Base-by-base conservation (phyloP, 208 protist genomes). In the Plasmodiophora brassicae region DNA sequence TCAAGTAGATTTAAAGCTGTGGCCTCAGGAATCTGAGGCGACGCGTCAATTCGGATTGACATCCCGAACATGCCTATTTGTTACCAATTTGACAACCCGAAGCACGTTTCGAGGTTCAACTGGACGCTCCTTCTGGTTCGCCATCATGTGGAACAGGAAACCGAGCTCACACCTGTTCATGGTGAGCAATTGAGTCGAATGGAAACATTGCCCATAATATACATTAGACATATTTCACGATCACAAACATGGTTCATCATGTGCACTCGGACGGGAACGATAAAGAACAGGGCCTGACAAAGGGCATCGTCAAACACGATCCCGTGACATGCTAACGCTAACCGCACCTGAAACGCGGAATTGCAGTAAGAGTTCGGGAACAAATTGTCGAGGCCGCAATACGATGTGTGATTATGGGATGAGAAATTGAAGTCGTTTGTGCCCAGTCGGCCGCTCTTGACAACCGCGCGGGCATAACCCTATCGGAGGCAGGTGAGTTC, bases 151-250 rank as follows among this genome's bases (percentile, higher is more conserved):
- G 41, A 86, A 86, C 22, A 86, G 41, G n/a, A 86, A 86, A 32
- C 83, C 83, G 1, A 86, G 41, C n/a, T 86, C 83, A 45, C 83
- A 86, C n/a, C n/a, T n/a, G n/a, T n/a, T n/a, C n/a, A n/a, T n/a
- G n/a, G n/a, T n/a, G n/a, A n/a, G n/a, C n/a, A n/a, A n/a, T n/a
- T n/a, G n/a, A n/a, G n/a, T n/a, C n/a, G n/a, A n/a, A n/a, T n/a
- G n/a, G n/a, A n/a, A n/a, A n/a, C n/a, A n/a, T n/a, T n/a, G n/a
- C n/a, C n/a, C n/a, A n/a, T n/a, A n/a, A n/a, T n/a, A n/a, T n/a
- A n/a, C 38, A 53, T n/a, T 36, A 86, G 41, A 36, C 83, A 86
- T n/a, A 53, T 45, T 45, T 86, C 83, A 8, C 39, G 38, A 20
- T 45, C 8, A 86, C 83, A 86, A 36, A 45, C 10, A 46, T 86